Conservation (phyloP, 1,284 basidiomycete genomes). For the Cutaneotrichosporon spelunceum region DNA sequence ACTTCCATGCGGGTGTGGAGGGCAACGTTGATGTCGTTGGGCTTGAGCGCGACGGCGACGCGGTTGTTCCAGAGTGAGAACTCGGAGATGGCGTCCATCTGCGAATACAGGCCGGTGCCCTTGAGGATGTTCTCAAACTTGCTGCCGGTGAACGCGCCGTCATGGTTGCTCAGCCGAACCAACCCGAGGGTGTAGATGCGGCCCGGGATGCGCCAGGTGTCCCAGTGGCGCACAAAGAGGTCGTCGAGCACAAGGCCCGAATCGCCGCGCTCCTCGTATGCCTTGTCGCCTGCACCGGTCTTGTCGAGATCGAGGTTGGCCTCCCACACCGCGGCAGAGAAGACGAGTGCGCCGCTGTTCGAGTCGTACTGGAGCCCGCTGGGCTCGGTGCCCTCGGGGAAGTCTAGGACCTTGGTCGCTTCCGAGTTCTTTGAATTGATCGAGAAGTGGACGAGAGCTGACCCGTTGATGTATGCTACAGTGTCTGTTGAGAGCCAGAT, state of each 20-base stretch:
- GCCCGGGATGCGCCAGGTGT: conserved; percentile 76
- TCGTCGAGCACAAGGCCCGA: conserved; percentile 74
- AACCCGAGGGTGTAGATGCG: conserved; percentile 52
- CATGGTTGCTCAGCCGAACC: conserved; percentile 46
- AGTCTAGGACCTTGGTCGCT: conserved; percentile 29
- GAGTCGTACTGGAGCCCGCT: conserved; percentile 64
- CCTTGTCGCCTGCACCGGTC: conserved; percentile 65
- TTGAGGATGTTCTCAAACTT: conserved; percentile 62
- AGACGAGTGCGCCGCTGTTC: conserved; percentile 49
- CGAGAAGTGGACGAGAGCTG: conserved; percentile 28
- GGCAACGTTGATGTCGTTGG: conserved; percentile 66
- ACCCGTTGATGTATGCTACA: conserved; percentile 48
- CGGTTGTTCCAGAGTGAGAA: conserved; percentile 59
- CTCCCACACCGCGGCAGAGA: conserved; percentile 69
- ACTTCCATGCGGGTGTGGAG: conserved; percentile 55
- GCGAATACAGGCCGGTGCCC: conserved; percentile 60
- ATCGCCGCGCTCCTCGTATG: conserved; percentile 67
- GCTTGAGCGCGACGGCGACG: conserved; percentile 80
- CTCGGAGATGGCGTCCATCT: conserved; percentile 72
- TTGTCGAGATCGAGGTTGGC: conserved; percentile 66
- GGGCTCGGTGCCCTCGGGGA: conserved; percentile 55
- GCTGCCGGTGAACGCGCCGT: conserved; percentile 32
- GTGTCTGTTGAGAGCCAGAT: conserved; percentile 45
- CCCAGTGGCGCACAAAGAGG: conserved; percentile 80
- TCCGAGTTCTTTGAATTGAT: conserved; percentile 17